A percentile compares a stretch with the other conserved stretches of the same genome.
Evolutionary conservation across 2,329 filamentous ascomycete species (phyloP).

Genomic region (Pyrenochaeta sp.): DNA sequence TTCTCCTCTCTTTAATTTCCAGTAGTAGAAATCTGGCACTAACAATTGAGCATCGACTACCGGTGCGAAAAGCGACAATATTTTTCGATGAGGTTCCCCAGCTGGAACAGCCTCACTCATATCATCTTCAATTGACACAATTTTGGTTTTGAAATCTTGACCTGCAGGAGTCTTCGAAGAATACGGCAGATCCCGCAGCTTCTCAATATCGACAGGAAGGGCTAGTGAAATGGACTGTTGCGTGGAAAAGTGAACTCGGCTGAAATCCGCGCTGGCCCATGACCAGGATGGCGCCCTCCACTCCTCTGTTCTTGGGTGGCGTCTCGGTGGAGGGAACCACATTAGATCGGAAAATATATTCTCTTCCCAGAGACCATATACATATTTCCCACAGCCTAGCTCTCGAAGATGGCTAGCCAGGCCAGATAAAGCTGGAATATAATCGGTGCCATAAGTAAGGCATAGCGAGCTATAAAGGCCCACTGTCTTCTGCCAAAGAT

Average conservation of each 20-base stretch:
- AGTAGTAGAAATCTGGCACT: neutral
- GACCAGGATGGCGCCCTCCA: neutral
- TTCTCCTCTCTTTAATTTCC: neutral
- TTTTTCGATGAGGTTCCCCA: neutral
- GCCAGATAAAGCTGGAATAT: neutral
- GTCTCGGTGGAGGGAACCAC: neutral
- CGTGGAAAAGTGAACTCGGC: neutral
- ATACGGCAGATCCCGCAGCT: neutral
- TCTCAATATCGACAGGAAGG: neutral
- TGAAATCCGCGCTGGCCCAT: neutral
- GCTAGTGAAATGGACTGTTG: neutral
- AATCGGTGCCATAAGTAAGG: neutral
- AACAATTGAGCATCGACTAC: neutral
- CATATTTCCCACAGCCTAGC: neutral
- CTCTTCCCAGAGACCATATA: neutral
- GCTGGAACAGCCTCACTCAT: neutral
- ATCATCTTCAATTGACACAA: neutral
- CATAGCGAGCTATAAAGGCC: neutral
- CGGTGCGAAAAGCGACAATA: neutral
- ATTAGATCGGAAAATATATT: neutral
- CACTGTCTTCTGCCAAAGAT: neutral
- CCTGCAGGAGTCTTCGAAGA: neutral
- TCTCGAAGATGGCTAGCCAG: neutral
- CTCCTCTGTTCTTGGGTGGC: neutral
- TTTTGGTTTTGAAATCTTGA: neutral